A percentile compares a stretch with the other conserved stretches of the same genome.
Conservation (phyloP, 306 rosid genomes). For the Cicer cuneatum region DNA sequence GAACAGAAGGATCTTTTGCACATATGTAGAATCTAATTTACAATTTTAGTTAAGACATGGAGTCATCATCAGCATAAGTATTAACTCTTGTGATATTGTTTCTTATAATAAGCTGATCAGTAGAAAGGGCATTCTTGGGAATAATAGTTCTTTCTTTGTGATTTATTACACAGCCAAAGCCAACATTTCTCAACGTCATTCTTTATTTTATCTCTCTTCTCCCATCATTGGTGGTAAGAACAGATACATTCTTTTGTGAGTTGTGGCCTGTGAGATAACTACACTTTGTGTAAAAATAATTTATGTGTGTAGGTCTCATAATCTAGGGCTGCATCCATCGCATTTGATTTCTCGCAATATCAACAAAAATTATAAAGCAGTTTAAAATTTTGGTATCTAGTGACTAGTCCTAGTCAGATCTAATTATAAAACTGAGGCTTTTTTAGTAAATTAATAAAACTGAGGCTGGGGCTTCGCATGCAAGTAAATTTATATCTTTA, state of each 20-base stretch:
- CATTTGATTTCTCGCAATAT: not conserved
- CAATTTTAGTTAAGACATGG: not conserved
- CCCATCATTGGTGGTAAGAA: not conserved
- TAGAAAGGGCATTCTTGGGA: not conserved
- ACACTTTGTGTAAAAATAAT: not conserved
- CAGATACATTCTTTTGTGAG: not conserved
- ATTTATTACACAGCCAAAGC: not conserved
- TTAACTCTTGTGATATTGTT: not conserved
- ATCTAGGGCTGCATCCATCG: not conserved
- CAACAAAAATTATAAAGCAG: not conserved
- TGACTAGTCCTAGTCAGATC: not conserved
- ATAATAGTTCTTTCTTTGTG: not conserved
- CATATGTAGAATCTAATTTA: not conserved
- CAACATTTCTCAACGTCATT: not conserved
- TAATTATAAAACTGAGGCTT: not conserved
- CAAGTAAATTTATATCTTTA: not conserved
- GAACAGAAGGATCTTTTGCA: not conserved
- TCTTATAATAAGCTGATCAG: not conserved
- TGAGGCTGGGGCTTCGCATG: not conserved
- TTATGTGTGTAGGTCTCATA: not conserved
- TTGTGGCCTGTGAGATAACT: not conserved
- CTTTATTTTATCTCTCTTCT: not conserved
- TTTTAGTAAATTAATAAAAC: not conserved
- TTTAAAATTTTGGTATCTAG: not conserved
- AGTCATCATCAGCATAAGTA: not conserved